phyloP scores from a whole-genome alignment of 345 rosid species.

The Cardiospermum halicacabum region DNA sequence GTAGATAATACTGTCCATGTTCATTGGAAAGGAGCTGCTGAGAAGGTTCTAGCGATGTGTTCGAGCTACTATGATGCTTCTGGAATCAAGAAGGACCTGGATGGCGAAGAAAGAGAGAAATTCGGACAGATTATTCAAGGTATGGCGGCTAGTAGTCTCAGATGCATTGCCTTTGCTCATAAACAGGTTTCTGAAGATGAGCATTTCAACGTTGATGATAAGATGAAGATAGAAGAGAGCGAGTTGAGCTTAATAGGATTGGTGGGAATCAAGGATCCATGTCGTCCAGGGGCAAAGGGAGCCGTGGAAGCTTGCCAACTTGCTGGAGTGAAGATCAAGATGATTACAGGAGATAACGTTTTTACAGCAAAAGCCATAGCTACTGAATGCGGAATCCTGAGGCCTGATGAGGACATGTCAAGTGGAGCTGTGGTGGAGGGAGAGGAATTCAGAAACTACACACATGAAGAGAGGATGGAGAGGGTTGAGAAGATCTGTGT shows the following conservation, averaged over 20 bases:
- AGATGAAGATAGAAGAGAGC: constrained; percentile 37
- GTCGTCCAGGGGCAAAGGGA: constrained; percentile 52
- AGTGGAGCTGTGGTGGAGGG: constrained; percentile 55
- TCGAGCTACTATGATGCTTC: constrained; percentile 46
- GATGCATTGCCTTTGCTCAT: constrained; percentile 77
- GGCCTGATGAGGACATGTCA: constrained; percentile 23
- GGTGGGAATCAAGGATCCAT: constrained; percentile 73
- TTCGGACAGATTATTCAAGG: constrained; percentile 48
- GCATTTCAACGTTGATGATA: constrained; percentile 1
- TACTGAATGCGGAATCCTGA: constrained; percentile 64
- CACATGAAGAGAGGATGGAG: constrained; percentile 35
- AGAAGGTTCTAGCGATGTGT: constrained; percentile 67
- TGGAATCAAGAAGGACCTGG: constrained; percentile 34
- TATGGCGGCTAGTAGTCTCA: constrained; percentile 64
- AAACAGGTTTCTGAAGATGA: constrained; percentile 24
- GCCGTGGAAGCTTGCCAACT: constrained; percentile 60
- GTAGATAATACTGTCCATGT: constrained; percentile 32
- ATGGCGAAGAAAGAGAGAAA: constrained; percentile 21
- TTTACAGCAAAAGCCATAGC: constrained; percentile 83
- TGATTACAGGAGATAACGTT: constrained; percentile 79
- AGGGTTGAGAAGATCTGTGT: constrained; percentile 56
- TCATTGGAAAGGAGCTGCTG: constrained; percentile 88
- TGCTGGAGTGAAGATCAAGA: constrained; percentile 70
- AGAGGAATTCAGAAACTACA: constrained; percentile 43
- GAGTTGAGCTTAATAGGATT: constrained; percentile 50